Evolutionary conservation across 2,329 filamentous ascomycete genomes (phyloP).

Genomic region (Boeremia exigua): DNA sequence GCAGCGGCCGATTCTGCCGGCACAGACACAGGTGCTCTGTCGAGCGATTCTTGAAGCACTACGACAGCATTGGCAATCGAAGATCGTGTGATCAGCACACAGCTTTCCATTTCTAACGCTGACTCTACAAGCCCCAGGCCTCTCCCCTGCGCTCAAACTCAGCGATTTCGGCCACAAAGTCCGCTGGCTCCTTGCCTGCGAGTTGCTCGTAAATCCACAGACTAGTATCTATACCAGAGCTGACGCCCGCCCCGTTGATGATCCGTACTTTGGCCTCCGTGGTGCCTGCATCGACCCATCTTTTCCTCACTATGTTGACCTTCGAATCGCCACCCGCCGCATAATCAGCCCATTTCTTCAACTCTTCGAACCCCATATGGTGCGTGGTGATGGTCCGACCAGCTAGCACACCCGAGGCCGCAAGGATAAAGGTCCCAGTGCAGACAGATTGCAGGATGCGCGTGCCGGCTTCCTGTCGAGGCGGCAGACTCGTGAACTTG

Average conservation of each 20-base stretch:
- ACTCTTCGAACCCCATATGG: conserved; percentile 38
- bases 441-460: conserved; percentile 51
- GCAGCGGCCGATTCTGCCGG: background rate
- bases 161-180: conserved; percentile 33
- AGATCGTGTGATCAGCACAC: background rate
- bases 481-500: conserved; percentile 30
- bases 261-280: conserved; percentile 42
- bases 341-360: conserved; percentile 37
- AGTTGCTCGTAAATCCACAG: conserved; percentile 37
- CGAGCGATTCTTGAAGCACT: no score
- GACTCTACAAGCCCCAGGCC: conserved; percentile 23
- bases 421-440: conserved; percentile 49
- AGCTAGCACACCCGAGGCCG: conserved; percentile 45
- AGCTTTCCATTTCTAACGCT: background rate
- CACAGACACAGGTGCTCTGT: no score
- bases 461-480: conserved; percentile 29
- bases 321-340: conserved; percentile 37
- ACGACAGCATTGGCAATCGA: background rate
- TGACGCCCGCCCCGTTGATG: conserved; percentile 45
- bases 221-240: conserved; percentile 40
- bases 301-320: conserved; percentile 33
- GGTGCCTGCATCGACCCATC: conserved; percentile 42
- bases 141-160: conserved; percentile 41
- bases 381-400: conserved; percentile 50
- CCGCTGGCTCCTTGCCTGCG: conserved; percentile 32